Evolutionary conservation across 805 yeast species (phyloP).

Genomic region (Kodamaea leandrae): DNA sequence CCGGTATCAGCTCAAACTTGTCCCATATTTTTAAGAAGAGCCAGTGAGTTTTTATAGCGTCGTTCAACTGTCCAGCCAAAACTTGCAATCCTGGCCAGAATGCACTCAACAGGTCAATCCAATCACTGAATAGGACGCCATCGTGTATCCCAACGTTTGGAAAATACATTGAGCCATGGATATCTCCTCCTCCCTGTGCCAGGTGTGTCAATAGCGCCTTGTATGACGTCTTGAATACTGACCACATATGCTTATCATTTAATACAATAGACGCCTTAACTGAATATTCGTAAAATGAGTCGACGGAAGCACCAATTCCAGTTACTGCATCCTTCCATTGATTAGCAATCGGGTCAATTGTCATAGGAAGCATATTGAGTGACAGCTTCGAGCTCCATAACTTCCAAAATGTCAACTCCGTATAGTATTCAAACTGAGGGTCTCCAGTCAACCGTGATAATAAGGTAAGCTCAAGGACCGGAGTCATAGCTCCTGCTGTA

Average conservation of each 20-base stretch:
- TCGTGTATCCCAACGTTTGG: slow-evolving; percentile 55
- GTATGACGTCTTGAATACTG: slow-evolving; percentile 48
- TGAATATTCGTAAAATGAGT: slow-evolving; percentile 87
- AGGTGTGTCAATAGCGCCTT: slow-evolving; percentile 48
- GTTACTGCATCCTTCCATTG: slow-evolving; percentile 58
- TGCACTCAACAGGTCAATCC: slow-evolving; percentile 87
- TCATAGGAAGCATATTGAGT: slow-evolving; percentile 72
- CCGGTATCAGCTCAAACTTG: slow-evolving; percentile 78
- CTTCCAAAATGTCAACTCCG: slow-evolving; percentile 61
- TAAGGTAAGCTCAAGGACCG: slow-evolving; percentile 76
- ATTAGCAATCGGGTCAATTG: slow-evolving; percentile 59
- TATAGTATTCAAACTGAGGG: slow-evolving; percentile 58
- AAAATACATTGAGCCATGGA: slow-evolving; percentile 38
- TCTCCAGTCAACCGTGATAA: slow-evolving; percentile 76
- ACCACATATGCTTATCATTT: slow-evolving; percentile 62
- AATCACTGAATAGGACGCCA: slow-evolving; percentile 51
- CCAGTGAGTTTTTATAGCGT: slow-evolving; percentile 61
- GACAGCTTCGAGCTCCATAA: slow-evolving; percentile 67
- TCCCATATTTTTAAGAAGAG: slow-evolving; percentile 77
- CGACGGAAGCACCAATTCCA: slow-evolving; percentile 89
- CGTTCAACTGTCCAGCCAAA: slow-evolving; percentile 66
- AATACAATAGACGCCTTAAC: slow-evolving; percentile 73
- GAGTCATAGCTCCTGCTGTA: slow-evolving; percentile 83
- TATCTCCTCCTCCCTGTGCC: slow-evolving; percentile 29
- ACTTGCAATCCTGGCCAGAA: slow-evolving; percentile 88